Percentiles rank a stretch among this genome's conserved stretches.
phyloP scores from a whole-genome alignment of 1,284 basidiomycete genomes.

The Boletellus dicymbophilus region DNA sequence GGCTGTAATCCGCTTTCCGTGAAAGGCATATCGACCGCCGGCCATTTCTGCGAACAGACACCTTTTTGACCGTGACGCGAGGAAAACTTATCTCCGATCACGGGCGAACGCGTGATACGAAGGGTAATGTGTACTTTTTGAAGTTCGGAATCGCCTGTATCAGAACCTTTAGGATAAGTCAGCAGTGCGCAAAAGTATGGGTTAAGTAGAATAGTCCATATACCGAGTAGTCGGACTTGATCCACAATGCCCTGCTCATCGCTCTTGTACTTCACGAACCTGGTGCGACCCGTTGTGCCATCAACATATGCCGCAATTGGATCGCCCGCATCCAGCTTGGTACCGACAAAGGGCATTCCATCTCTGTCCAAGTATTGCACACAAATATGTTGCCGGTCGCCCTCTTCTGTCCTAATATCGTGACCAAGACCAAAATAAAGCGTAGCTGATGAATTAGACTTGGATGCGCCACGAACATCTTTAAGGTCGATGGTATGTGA shows the following conservation, averaged over 20 bases:
- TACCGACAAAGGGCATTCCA: conserved; percentile 84
- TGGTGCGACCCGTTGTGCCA: conserved; percentile 83
- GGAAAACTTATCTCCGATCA: conserved; percentile 99
- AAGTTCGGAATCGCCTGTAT: conserved; percentile 84
- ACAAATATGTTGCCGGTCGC: conserved; percentile 58
- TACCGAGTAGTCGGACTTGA: conserved; percentile 90
- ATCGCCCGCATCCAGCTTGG: conserved; percentile 73
- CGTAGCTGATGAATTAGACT: conserved; percentile 52
- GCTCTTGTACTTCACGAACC: conserved; percentile 95
- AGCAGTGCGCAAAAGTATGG: background rate
- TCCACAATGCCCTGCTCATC: conserved; percentile 93
- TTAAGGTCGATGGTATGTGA: conserved; percentile 91
- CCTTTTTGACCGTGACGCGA: conserved; percentile 99
- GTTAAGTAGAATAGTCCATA: conserved; percentile 21
- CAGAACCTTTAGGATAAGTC: conserved; percentile 58
- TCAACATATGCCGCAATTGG: conserved; percentile 88
- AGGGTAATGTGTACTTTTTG: conserved; percentile 96
- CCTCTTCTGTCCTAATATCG: conserved; percentile 65
- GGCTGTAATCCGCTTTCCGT: conserved; percentile 99
- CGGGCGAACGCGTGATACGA: conserved; percentile 92
- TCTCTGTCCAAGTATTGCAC: conserved; percentile 76
- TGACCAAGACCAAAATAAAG: conserved; percentile 88
- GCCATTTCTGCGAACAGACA: conserved; percentile 99
- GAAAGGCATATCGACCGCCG: conserved; percentile 98
- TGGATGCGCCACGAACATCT: conserved; percentile 70